Conservation (phyloP, 78 protist genomes). For the Dictyostelium citrinum region DNA sequence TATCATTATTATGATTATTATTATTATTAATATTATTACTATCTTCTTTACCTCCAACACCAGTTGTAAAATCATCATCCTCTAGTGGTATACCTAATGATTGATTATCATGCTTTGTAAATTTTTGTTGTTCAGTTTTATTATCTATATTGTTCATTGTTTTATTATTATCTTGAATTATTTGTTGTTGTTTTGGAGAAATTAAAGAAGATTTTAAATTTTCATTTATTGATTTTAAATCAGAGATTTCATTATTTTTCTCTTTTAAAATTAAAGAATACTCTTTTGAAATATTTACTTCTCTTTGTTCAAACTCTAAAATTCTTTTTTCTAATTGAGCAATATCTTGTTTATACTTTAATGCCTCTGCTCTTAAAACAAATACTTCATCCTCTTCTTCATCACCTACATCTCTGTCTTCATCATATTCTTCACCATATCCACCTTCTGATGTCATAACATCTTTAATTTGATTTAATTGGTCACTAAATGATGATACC, state of each 20-base stretch:
- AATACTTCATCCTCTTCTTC: slow-evolving; percentile 19
- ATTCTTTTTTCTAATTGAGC: slow-evolving; percentile 23
- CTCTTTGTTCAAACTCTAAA: slow-evolving; percentile 47
- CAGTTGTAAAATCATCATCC: not conserved
- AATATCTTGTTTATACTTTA: slow-evolving; percentile 24
- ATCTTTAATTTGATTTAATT: slow-evolving; percentile 67
- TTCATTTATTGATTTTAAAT: slow-evolving; percentile 9
- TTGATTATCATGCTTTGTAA: not conserved
- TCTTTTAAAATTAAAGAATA: slow-evolving; percentile 31
- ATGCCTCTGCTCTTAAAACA: slow-evolving; percentile 34
- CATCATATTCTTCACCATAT: not conserved
- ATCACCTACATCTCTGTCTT: not conserved
- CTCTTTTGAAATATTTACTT: slow-evolving; percentile 41
- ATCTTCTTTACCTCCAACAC: not conserved
- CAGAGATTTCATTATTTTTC: slow-evolving; percentile 34
- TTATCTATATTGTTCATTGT: not conserved
- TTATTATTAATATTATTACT: no score
- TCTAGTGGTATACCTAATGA: slow-evolving; percentile 20
- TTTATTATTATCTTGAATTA: not conserved
- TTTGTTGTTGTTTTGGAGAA: not conserved
- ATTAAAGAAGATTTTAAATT: slow-evolving; percentile 34
- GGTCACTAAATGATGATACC: slow-evolving; percentile 48
- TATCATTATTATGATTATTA: no score
- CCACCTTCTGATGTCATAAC: slow-evolving; percentile 31
- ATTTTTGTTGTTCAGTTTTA: not conserved